Evolutionary conservation across 257 asterid species (phyloP).

Genomic region (Scutellaria galericulata): DNA sequence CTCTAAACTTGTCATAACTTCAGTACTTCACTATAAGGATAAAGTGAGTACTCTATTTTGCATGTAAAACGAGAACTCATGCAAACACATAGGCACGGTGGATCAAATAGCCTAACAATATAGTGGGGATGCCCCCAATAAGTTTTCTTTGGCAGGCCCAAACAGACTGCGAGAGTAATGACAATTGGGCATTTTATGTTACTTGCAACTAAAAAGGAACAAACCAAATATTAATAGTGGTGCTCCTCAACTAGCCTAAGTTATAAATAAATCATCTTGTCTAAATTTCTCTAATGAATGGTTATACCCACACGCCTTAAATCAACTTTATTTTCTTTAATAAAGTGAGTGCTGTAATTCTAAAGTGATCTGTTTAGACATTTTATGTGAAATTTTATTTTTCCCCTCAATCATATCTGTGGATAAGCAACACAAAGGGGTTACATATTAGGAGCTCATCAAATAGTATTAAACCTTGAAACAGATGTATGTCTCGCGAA

Average conservation of each 20-base stretch:
- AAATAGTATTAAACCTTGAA: background rate
- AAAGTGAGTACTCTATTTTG: background rate
- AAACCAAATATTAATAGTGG: background rate
- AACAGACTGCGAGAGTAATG: background rate
- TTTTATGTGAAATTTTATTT: no score
- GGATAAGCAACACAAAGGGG: background rate
- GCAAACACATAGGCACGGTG: background rate
- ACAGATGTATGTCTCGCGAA: background rate
- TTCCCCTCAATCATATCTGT: background rate
- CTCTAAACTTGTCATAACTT: slow-evolving; percentile 3
- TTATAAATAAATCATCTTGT: no score
- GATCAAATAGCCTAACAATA: background rate
- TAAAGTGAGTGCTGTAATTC: no score
- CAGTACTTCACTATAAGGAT: background rate
- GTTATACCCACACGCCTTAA: no score
- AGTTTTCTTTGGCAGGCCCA: background rate
- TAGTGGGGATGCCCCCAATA: background rate
- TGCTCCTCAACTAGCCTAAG: background rate
- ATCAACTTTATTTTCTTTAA: no score
- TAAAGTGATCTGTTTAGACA: no score
- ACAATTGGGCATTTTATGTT: background rate
- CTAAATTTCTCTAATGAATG: no score
- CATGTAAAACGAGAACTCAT: no score
- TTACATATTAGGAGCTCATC: background rate
- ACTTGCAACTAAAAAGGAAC: background rate